Conservation (phyloP, 2,329 filamentous ascomycete genomes). For the Hypoxylon sp. region DNA sequence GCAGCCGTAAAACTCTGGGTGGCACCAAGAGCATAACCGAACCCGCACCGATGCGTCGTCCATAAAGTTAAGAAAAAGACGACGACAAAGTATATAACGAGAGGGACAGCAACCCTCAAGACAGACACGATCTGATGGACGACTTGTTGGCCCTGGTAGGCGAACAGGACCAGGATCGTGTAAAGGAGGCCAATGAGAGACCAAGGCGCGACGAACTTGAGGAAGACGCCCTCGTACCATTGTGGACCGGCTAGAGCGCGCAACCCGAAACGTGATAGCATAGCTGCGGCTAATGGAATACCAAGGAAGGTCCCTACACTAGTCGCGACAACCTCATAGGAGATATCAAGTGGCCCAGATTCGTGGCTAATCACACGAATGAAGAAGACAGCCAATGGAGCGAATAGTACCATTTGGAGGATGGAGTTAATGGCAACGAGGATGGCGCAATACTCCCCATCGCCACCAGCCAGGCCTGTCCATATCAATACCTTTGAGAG, state of each 20-base stretch:
- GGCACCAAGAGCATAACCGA: slow-evolving; percentile 76
- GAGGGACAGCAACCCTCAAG: slow-evolving; percentile 81
- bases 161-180: slow-evolving; percentile 89
- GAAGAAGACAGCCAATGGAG: slow-evolving; percentile 76
- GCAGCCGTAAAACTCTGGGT: slow-evolving; percentile 91
- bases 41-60: slow-evolving; percentile 74
- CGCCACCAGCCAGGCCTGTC: slow-evolving; percentile 82
- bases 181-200: slow-evolving; percentile 87
- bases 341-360: slow-evolving; percentile 54
- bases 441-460: slow-evolving; percentile 85
- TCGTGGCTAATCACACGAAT: slow-evolving; percentile 74
- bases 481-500: slow-evolving; percentile 70
- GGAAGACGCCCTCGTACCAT: slow-evolving; percentile 77
- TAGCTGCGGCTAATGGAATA: slow-evolving; percentile 83
- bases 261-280: slow-evolving; percentile 78
- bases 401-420: slow-evolving; percentile 80
- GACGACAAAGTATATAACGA: slow-evolving; percentile 83
- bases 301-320: slow-evolving; percentile 88
- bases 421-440: slow-evolving; percentile 82
- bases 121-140: slow-evolving; percentile 88
- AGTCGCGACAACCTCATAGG: slow-evolving; percentile 78
- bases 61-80: slow-evolving; percentile 79
- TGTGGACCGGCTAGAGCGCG: slow-evolving; percentile 65
- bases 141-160: slow-evolving; percentile 81
- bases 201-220: slow-evolving; percentile 78